A percentile compares a stretch with the other conserved stretches of the same genome.
phyloP scores from a whole-genome alignment of 768 basidiomycete genomes.

The Clathrus columnatus region DNA sequence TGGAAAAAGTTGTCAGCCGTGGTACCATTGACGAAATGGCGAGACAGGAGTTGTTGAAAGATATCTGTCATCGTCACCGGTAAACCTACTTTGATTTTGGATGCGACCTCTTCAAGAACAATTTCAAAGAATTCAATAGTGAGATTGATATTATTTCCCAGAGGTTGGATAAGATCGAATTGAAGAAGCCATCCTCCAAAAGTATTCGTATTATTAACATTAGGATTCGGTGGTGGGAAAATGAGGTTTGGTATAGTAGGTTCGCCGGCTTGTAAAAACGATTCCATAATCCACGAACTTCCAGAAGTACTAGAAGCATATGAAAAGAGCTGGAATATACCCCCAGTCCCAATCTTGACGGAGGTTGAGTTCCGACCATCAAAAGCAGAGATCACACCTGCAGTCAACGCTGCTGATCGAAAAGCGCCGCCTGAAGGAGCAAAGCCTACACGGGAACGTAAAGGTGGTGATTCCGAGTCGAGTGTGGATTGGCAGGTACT shows the following conservation, averaged over 20 bases:
- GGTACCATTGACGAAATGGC: constrained; percentile 34
- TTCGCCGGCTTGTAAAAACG: constrained; percentile 33
- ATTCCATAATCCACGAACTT: constrained; percentile 32
- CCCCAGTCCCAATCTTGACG: constrained; percentile 35
- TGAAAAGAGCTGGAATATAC: constrained; percentile 43
- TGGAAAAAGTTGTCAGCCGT: constrained; percentile 23
- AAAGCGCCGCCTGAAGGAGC: constrained; percentile 50
- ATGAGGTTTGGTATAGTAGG: constrained; percentile 30
- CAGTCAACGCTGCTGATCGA: constrained; percentile 46
- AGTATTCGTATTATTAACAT: neutral
- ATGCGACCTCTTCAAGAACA: constrained; percentile 21
- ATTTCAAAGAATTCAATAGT: constrained; percentile 15
- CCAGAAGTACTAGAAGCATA: constrained; percentile 47
- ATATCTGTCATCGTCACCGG: constrained; percentile 23
- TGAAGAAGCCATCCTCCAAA: constrained; percentile 26
- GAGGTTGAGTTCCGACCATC: constrained; percentile 42
- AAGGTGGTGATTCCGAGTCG: too few species aligned
- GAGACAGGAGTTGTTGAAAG: constrained; percentile 21
- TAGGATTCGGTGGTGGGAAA: constrained; percentile 22
- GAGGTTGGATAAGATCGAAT: constrained; percentile 17
- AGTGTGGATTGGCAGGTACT: too few species aligned
- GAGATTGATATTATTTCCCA: constrained; percentile 13
- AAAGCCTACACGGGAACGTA: constrained; percentile 31
- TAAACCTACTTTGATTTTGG: constrained; percentile 24
- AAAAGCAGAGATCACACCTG: constrained; percentile 39